These are phyloP conservation scores for Cryptosporidium sp. DNA, from an alignment of 169 alveolate genomes.

Conservation along the genomic window DNA sequence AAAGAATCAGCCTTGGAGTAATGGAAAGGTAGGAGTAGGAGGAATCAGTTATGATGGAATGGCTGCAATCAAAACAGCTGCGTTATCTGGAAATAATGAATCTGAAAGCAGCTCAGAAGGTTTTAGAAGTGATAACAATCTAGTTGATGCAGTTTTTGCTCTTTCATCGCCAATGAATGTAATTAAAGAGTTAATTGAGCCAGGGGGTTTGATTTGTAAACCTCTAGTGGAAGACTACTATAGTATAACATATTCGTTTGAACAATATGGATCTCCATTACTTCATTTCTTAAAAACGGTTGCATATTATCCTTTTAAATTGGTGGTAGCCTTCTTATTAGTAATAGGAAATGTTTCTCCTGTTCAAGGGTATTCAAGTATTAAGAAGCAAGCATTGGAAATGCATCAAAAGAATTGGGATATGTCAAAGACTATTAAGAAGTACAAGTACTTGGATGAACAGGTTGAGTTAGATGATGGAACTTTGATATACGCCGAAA, in stretches of 20 bases:
- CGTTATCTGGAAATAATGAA: constrained; percentile 43
- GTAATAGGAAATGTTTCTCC: constrained; percentile 78
- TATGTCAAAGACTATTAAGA: constrained; percentile 77
- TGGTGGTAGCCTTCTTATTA: constrained; percentile 77
- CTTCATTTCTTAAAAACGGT: constrained; percentile 76
- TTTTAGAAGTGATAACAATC: constrained; percentile 30
- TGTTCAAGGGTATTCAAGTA: constrained; percentile 77
- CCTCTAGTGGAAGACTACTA: constrained; percentile 80
- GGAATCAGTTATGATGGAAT: constrained; percentile 83
- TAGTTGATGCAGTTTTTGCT: constrained; percentile 75
- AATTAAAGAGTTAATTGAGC: constrained; percentile 79
- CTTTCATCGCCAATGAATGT: constrained; percentile 79
- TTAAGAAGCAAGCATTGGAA: constrained; percentile 73
- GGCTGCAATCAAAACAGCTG: constrained; percentile 81
- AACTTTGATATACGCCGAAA: constrained; percentile 65
- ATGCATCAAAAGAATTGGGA: constrained; percentile 79
- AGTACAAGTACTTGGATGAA: constrained; percentile 77
- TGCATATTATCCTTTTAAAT: constrained; percentile 76
- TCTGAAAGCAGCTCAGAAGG: neutral
- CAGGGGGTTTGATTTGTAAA: constrained; percentile 80
- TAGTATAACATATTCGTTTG: constrained; percentile 79
- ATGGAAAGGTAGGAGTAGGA: constrained; percentile 79
- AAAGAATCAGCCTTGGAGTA: constrained; percentile 78
- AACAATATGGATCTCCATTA: constrained; percentile 79
- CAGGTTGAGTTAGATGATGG: constrained; percentile 74